A percentile compares a stretch with the other conserved stretches of the same genome.
Conservation (phyloP, 495 filamentous ascomycete genomes). For the Pyronema omphalodes region DNA sequence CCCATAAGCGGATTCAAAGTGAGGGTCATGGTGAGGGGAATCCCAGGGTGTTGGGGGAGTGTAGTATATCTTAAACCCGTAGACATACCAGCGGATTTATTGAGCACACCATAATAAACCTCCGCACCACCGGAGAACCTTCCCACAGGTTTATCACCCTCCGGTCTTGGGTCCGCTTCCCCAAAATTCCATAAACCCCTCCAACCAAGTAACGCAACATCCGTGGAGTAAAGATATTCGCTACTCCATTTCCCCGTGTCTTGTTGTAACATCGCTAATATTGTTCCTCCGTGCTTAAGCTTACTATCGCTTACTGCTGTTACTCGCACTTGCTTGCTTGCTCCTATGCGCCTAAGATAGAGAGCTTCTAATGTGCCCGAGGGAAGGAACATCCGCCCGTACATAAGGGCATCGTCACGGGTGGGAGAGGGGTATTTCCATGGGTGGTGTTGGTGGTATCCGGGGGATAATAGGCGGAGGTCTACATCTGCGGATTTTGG, state of each 20-base stretch:
- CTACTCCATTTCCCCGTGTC: slow-evolving; percentile 76
- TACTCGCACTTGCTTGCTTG: slow-evolving; percentile 59
- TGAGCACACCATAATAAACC: slow-evolving; percentile 80
- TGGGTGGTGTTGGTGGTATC: slow-evolving; percentile 48
- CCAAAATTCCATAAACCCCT: slow-evolving; percentile 91
- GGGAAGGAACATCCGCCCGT: slow-evolving; percentile 78
- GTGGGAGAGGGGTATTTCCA: slow-evolving; percentile 30
- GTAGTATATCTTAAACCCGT: slow-evolving; percentile 78
- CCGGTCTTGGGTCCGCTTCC: slow-evolving; percentile 13
- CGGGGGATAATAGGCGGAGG: slow-evolving; percentile 44
- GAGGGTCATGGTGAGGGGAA: slow-evolving; percentile 81
- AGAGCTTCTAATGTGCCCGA: slow-evolving; percentile 70
- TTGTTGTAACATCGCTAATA: slow-evolving; percentile 63
- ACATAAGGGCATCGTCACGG: slow-evolving; percentile 49
- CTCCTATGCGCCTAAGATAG: slow-evolving; percentile 63
- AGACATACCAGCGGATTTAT: slow-evolving; percentile 68
- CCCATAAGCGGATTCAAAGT: slow-evolving; percentile 88
- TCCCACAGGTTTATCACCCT: slow-evolving; percentile 35
- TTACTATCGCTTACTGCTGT: slow-evolving; percentile 60
- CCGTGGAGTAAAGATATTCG: slow-evolving; percentile 82
- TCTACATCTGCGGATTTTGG: slow-evolving; percentile 30
- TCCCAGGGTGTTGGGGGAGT: slow-evolving; percentile 62
- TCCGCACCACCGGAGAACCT: slow-evolving; percentile 74
- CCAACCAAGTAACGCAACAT: slow-evolving; percentile 71
- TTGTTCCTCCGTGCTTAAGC: slow-evolving; percentile 30